These are phyloP conservation scores for Mayamaea pseudoterrestris DNA, from an alignment of 108 stramenopile species.

Conservation along the genomic window DNA sequence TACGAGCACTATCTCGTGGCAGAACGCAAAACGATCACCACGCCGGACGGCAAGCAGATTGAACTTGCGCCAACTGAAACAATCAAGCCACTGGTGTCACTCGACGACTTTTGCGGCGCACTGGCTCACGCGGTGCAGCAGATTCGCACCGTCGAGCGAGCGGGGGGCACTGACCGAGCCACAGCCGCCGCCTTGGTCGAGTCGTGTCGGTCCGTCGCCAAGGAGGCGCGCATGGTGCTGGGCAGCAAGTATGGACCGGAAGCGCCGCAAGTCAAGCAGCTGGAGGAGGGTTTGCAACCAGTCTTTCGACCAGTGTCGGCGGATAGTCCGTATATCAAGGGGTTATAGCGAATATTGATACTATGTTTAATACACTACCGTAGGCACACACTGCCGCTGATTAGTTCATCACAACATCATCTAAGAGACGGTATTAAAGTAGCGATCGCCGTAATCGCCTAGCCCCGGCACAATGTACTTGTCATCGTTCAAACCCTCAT, in stretches of 20 bases:
- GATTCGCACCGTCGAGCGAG: slow-evolving; percentile 61
- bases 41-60: slow-evolving; percentile 66
- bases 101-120: slow-evolving; percentile 46
- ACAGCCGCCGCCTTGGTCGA: slow-evolving; percentile 64
- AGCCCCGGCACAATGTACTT: slow-evolving; percentile 96
- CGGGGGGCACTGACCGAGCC: slow-evolving; percentile 43
- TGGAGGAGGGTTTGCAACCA: slow-evolving; percentile 54
- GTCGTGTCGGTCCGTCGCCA: slow-evolving; percentile 56
- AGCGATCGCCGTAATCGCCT: slow-evolving; percentile 97
- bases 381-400: neutral
- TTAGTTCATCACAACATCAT: slow-evolving; percentile 10
- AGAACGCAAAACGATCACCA: slow-evolving; percentile 43
- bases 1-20: slow-evolving; percentile 63
- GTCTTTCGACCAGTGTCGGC: slow-evolving; percentile 64
- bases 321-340: slow-evolving; percentile 36
- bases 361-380: neutral
- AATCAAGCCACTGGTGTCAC: slow-evolving; percentile 44
- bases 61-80: slow-evolving; percentile 23
- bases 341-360: too few species aligned
- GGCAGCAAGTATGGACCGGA: slow-evolving; percentile 52
- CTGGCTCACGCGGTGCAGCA: slow-evolving; percentile 47
- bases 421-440: slow-evolving; percentile 90
- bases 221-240: slow-evolving; percentile 58
- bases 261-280: slow-evolving; percentile 43
- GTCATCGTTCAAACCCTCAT: slow-evolving; percentile 83